Conservation (phyloP, 2,329 filamentous ascomycete genomes). For the Trichophyton simii region DNA sequence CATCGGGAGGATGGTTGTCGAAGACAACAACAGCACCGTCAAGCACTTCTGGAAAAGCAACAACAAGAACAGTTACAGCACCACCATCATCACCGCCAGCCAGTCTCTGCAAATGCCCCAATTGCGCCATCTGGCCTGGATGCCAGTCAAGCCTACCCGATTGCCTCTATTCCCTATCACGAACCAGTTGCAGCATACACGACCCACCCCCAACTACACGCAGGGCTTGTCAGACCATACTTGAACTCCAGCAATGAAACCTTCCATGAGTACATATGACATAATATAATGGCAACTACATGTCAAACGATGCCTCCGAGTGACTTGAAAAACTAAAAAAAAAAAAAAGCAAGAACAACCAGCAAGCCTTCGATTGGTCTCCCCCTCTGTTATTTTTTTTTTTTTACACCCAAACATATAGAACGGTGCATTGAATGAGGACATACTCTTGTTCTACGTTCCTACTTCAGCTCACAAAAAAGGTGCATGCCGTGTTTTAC, state of each 20-base stretch:
- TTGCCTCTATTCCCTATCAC: neutral
- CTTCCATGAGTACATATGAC: neutral
- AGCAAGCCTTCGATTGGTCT: neutral
- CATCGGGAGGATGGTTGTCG: constrained; percentile 15
- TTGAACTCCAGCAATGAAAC: neutral
- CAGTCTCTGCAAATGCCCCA: neutral
- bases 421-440: constrained; percentile 1
- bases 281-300: neutral
- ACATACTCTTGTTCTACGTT: neutral
- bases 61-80: neutral
- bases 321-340: neutral
- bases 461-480: neutral
- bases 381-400: neutral
- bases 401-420: neutral
- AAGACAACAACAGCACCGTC: constrained; percentile 8
- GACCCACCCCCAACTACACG: neutral
- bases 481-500: neutral
- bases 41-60: neutral
- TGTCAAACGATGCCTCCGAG: neutral
- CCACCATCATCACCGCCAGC: neutral
- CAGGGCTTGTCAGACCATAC: neutral
- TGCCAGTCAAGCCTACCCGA: neutral
- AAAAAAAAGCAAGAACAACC: neutral
- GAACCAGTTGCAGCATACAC: neutral
- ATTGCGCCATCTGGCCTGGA: neutral